phyloP scores from a whole-genome alignment of 1,139 yeast species.

The Debaryomyces sp. region DNA sequence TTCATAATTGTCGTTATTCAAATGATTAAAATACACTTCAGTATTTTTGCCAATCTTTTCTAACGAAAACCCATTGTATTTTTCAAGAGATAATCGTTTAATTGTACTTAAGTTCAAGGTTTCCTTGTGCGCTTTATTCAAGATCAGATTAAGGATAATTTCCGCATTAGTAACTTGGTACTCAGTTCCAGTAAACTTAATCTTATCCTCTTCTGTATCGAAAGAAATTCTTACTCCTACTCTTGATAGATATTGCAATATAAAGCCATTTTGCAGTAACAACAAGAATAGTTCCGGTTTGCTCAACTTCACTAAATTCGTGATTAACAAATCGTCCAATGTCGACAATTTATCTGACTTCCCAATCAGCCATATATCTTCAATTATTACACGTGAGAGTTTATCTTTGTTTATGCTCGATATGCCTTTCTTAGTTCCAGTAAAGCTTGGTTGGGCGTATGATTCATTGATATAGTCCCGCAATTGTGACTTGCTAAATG shows the following conservation, averaged over 20 bases:
- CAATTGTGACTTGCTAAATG: constrained; percentile 26
- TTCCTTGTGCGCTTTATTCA: constrained; percentile 37
- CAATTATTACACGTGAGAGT: constrained; percentile 29
- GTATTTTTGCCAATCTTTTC: constrained; percentile 31
- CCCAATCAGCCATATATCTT: constrained; percentile 42
- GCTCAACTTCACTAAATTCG: constrained; percentile 37
- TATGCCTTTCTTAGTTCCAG: constrained; percentile 10
- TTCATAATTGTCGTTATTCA: constrained; percentile 27
- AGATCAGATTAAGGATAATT: constrained; percentile 30
- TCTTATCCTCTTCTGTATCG: constrained; percentile 19
- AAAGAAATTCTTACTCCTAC: constrained; percentile 58
- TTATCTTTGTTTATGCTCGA: constrained; percentile 16
- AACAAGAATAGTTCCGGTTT: constrained; percentile 52
- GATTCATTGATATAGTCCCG: constrained; percentile 19
- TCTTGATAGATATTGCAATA: constrained; percentile 53
- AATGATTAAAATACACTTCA: constrained; percentile 37
- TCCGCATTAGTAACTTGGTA: constrained; percentile 38
- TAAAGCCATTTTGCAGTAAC: constrained; percentile 48
- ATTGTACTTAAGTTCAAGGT: constrained; percentile 32
- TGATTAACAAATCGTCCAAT: constrained; percentile 42
- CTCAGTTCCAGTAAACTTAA: constrained; percentile 34
- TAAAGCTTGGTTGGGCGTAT: constrained; percentile 9
- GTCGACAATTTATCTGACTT: constrained; percentile 30
- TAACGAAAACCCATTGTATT: constrained; percentile 29
- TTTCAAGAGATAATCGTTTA: constrained; percentile 25